A percentile compares a stretch with the other conserved stretches of the same genome.
Conservation (phyloP, 176 grass and related monocot species). For the Miscanthus lutarioriparius region DNA sequence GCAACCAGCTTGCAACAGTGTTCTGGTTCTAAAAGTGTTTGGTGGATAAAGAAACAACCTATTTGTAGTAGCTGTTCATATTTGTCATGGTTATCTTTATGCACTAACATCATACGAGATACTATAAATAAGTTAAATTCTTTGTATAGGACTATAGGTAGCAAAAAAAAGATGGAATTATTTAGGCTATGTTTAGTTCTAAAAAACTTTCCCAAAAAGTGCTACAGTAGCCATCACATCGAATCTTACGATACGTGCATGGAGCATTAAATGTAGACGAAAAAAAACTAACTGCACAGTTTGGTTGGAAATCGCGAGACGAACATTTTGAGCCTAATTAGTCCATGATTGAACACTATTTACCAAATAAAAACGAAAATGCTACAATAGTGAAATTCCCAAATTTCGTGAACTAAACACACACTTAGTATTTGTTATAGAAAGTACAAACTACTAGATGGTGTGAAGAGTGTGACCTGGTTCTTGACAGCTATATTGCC, state of each 20-base stretch:
- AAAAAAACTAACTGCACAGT: too few species aligned
- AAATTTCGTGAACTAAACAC: too few species aligned
- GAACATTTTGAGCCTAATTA: too few species aligned
- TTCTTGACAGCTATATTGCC: background rate
- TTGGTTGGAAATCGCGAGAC: too few species aligned
- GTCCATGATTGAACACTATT: too few species aligned
- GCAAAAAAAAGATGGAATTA: slow-evolving; percentile 10
- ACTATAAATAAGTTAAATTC: background rate
- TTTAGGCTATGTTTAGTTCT: too few species aligned
- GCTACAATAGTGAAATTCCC: too few species aligned
- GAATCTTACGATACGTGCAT: too few species aligned
- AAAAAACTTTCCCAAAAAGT: too few species aligned
- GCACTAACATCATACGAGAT: background rate
- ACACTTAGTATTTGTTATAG: background rate
- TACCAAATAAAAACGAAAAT: too few species aligned
- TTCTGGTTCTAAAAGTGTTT: background rate
- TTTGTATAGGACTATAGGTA: background rate
- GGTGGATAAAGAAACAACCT: background rate
- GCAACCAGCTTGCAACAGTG: background rate
- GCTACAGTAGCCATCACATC: too few species aligned
- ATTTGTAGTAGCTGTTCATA: background rate
- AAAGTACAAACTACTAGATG: background rate
- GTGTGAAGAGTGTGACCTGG: background rate
- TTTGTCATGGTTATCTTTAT: background rate
- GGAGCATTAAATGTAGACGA: too few species aligned